Percentiles rank a stretch among this genome's conserved stretches.
phyloP scores from a whole-genome alignment of 495 filamentous ascomycete genomes.

The Podospora bellae-mahoneyi region DNA sequence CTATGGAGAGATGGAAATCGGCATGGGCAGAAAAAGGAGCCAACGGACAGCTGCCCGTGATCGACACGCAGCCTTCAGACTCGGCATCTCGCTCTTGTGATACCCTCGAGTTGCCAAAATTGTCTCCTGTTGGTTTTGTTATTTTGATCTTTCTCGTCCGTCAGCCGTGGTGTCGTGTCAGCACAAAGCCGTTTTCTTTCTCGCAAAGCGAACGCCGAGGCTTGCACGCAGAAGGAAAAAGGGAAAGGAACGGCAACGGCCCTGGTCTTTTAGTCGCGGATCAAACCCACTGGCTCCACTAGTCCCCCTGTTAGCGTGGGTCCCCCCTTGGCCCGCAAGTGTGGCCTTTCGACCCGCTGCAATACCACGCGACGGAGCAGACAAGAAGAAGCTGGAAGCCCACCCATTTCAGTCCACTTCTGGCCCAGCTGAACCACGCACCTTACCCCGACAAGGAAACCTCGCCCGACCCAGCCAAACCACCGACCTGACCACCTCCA shows the following conservation, averaged over 20 bases:
- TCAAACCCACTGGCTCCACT: conserved; percentile 22
- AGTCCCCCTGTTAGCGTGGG: conserved; percentile 9
- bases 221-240: neutral
- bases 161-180: neutral
- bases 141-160: neutral
- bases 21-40: neutral
- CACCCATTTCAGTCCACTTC: neutral
- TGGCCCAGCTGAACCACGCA: neutral
- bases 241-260: conserved; percentile 4
- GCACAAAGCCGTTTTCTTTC: neutral
- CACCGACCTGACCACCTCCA: neutral
- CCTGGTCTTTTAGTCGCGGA: conserved; percentile 14
- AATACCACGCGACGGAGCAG: conserved; percentile 17
- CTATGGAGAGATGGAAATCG: neutral
- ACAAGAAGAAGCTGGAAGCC: conserved; percentile 4
- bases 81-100: neutral
- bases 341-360: conserved; percentile 15
- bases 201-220: conserved; percentile 4
- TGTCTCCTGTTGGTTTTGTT: neutral
- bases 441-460: conserved; percentile 1
- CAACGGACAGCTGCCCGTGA: conserved; percentile 8
- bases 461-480: neutral
- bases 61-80: conserved; percentile 17
- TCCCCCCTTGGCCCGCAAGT: conserved; percentile 4
- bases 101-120: neutral